Evolutionary conservation across 352 stramenopile genomes (phyloP).

Genomic region (Blastocystis sp.): DNA sequence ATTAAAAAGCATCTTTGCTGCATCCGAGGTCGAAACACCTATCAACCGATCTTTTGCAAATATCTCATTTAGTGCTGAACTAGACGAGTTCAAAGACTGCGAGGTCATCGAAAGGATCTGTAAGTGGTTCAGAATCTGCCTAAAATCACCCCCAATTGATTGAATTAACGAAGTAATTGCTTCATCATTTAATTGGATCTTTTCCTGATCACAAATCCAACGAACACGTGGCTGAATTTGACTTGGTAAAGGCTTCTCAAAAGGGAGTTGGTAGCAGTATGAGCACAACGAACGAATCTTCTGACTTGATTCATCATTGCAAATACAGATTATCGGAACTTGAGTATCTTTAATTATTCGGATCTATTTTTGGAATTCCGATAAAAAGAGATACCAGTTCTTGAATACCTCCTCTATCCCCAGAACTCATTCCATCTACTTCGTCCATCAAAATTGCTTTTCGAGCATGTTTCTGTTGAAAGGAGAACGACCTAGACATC

Average conservation of each 20-base stretch:
- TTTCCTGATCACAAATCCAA: background rate
- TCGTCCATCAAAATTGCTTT: constrained; percentile 86
- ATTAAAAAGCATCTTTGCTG: constrained; percentile 74
- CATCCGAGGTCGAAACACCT: constrained; percentile 85
- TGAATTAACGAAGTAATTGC: constrained; percentile 80
- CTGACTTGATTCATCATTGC: constrained; percentile 91
- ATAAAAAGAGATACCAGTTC: constrained; percentile 71
- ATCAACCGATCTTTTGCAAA: constrained; percentile 68
- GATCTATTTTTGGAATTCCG: constrained; percentile 69
- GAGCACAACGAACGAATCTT: constrained; percentile 89
- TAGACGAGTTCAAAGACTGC: background rate
- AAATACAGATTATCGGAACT: constrained; percentile 99
- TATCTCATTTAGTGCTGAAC: background rate
- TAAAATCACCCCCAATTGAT: constrained; percentile 83
- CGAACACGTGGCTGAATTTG: constrained; percentile 67
- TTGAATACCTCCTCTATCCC: constrained; percentile 87
- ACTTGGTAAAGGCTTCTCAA: constrained; percentile 74
- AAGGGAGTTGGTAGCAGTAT: constrained; percentile 91
- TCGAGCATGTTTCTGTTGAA: background rate
- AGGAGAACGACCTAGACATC: background rate
- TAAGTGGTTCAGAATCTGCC: constrained; percentile 72
- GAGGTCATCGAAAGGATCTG: background rate
- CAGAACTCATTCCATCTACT: constrained; percentile 94
- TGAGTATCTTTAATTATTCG: constrained; percentile 95
- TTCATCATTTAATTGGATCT: constrained; percentile 76